Evolutionary conservation across 257 asterid genomes (phyloP).

Genomic region (Eucommia ulmoides): DNA sequence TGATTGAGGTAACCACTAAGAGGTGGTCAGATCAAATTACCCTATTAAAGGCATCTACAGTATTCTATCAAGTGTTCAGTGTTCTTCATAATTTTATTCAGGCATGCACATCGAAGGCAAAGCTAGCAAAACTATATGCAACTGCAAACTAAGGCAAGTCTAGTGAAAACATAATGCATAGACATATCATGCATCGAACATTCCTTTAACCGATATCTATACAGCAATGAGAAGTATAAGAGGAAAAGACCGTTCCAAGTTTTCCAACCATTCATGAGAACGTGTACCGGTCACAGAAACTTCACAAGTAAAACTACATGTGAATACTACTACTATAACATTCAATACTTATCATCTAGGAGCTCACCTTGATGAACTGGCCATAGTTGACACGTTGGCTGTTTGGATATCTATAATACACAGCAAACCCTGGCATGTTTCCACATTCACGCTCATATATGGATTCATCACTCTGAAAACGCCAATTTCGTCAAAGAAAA

Average conservation of each 20-base stretch:
- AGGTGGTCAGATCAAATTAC: not conserved
- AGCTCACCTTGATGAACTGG: constrained; percentile 86
- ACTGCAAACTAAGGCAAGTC: no score
- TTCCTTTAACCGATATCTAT: no score
- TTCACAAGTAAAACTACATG: no score
- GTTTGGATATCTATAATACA: constrained; percentile 91
- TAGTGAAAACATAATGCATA: no score
- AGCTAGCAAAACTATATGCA: not conserved
- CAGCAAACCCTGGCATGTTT: constrained; percentile 99
- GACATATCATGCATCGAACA: no score
- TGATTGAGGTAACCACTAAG: not conserved
- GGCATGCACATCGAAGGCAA: not conserved
- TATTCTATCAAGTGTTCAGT: no score
- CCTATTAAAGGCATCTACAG: no score
- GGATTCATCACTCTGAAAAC: constrained; percentile 72
- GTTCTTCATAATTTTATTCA: no score
- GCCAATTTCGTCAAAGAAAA: constrained; percentile 5
- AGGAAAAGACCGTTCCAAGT: not conserved
- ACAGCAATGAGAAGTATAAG: not conserved
- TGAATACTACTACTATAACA: not conserved
- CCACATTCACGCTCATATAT: constrained; percentile 96
- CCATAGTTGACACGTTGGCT: constrained; percentile 94
- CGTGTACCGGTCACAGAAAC: not conserved
- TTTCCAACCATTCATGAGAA: not conserved
- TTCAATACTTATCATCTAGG: not conserved